Percentiles rank a stretch among this genome's conserved stretches.
These are phyloP conservation scores for Acanthamoeba castellanii DNA, from an alignment of 208 protist species.

Conservation along the genomic window DNA sequence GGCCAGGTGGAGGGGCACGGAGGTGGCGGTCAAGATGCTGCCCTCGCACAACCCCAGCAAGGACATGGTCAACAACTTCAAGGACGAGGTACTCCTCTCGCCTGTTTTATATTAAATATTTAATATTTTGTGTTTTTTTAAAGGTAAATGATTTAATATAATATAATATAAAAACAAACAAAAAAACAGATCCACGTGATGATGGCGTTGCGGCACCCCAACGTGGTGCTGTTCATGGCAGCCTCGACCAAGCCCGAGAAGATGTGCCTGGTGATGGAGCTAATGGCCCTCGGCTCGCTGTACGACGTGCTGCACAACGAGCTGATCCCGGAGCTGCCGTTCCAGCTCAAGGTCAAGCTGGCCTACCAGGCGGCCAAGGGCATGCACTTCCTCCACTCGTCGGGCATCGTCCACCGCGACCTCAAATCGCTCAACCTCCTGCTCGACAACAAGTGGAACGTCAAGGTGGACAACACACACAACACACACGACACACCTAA, in stretches of 20 bases:
- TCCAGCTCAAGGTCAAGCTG: constrained; percentile 4
- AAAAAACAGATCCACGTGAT: constrained; percentile 83
- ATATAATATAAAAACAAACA: too few relatives aligned
- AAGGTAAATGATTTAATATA: too few relatives aligned
- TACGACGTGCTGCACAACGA: constrained; percentile 60
- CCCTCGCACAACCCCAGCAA: constrained; percentile 56
- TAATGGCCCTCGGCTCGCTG: neutral
- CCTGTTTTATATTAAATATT: neutral
- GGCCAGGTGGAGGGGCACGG: constrained; percentile 4
- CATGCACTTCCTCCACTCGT: neutral
- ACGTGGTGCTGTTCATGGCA: constrained; percentile 84
- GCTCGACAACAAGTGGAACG: too few relatives aligned
- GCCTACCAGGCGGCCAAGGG: too few relatives aligned
- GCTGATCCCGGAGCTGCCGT: constrained; percentile 8
- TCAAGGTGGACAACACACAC: too few relatives aligned
- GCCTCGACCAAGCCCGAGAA: constrained; percentile 11
- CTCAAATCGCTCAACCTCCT: too few relatives aligned
- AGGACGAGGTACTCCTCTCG: constrained; percentile 66
- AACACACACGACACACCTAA: too few relatives aligned
- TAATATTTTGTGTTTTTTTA: too few relatives aligned
- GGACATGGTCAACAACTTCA: constrained; percentile 76
- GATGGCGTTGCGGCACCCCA: constrained; percentile 80
- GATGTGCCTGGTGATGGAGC: constrained; percentile 50
- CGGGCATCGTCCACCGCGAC: neutral
- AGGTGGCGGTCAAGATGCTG: constrained; percentile 74